phyloP scores from a whole-genome alignment of 2,329 filamentous ascomycete genomes.

The Cytospora leucostoma region DNA sequence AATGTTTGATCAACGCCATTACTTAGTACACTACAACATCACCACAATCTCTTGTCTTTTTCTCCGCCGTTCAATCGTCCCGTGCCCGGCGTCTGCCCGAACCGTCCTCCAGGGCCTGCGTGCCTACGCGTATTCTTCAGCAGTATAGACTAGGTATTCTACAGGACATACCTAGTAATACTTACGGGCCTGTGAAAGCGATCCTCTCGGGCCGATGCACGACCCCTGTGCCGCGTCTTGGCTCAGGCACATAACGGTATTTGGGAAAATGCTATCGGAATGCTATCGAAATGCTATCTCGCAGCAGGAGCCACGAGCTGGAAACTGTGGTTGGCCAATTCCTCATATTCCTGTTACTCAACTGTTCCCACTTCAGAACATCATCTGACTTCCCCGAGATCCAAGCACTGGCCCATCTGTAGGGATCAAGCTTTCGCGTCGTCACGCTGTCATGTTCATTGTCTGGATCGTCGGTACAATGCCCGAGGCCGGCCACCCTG shows the following conservation, averaged over 20 bases:
- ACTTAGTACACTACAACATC: neutral
- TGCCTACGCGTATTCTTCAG: too few relatives aligned
- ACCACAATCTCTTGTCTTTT: neutral
- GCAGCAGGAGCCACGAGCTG: conserved; percentile 16
- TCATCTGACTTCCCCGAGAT: conserved; percentile 1
- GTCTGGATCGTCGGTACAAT: neutral
- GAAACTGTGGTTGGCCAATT: conserved; percentile 23
- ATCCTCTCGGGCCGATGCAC: too few relatives aligned
- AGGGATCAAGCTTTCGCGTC: conserved; percentile 3
- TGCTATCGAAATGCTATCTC: neutral
- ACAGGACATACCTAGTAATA: too few relatives aligned
- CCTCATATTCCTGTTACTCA: conserved; percentile 19
- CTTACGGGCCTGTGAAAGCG: too few relatives aligned
- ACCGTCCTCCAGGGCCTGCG: too few relatives aligned
- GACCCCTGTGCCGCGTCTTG: too few relatives aligned
- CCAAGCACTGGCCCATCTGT: neutral
- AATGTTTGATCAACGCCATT: neutral
- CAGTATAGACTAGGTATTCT: too few relatives aligned
- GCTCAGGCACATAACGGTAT: too few relatives aligned
- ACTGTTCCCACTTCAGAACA: conserved; percentile 16
- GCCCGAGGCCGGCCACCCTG: neutral
- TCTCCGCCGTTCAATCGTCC: neutral
- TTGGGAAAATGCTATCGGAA: neutral
- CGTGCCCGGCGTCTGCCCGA: neutral
- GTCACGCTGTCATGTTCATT: neutral